Conservation (phyloP, 805 yeast genomes). For the Kodamaea kaohsiungensis region DNA sequence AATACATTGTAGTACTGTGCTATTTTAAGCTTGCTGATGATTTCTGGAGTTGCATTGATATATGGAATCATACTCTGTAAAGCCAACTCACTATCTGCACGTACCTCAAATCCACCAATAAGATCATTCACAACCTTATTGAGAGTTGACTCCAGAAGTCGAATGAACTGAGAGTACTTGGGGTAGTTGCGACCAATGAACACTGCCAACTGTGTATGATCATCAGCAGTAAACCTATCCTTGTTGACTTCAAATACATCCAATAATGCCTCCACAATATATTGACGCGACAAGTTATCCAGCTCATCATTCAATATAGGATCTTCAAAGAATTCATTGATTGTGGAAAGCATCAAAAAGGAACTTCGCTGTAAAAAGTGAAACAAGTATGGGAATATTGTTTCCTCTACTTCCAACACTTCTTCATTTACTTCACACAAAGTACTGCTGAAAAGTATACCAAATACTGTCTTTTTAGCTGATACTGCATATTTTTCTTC, state of each 20-base stretch:
- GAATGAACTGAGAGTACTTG: constrained; percentile 80
- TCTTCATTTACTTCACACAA: background rate
- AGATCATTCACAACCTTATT: constrained; percentile 44
- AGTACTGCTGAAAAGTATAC: constrained; percentile 13
- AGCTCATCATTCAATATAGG: constrained; percentile 59
- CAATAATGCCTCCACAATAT: constrained; percentile 69
- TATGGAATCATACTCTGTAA: constrained; percentile 68
- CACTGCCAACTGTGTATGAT: constrained; percentile 49
- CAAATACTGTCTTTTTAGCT: constrained; percentile 13
- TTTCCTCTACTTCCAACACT: background rate
- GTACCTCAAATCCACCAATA: background rate
- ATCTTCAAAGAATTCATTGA: constrained; percentile 87
- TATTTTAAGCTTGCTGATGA: constrained; percentile 49
- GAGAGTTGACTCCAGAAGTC: constrained; percentile 62
- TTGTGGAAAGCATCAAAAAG: constrained; percentile 59
- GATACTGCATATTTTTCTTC: constrained; percentile 18
- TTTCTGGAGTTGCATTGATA: constrained; percentile 55
- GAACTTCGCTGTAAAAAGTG: constrained; percentile 56
- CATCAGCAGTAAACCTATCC: constrained; percentile 21
- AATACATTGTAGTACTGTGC: constrained; percentile 62
- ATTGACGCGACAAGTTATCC: constrained; percentile 63
- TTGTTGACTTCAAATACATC: constrained; percentile 49
- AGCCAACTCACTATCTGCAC: constrained; percentile 68
- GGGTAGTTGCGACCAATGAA: constrained; percentile 82
- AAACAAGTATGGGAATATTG: constrained; percentile 65